Conservation (phyloP, 805 yeast genomes). For the Suhomyces sp. region DNA sequence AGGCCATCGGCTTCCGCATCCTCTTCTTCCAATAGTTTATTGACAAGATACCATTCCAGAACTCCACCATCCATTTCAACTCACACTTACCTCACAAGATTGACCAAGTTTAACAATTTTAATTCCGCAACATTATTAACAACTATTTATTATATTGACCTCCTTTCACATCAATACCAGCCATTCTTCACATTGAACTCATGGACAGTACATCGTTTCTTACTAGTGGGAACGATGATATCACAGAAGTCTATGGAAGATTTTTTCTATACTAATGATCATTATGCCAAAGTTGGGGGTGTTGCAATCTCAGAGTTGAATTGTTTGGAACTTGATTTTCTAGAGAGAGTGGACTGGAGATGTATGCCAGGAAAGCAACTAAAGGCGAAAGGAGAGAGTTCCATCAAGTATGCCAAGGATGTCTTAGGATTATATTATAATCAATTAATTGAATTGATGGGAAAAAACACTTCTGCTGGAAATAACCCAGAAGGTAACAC, state of each 20-base stretch:
- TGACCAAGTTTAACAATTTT: slow-evolving; percentile 79
- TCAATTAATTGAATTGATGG: slow-evolving; percentile 43
- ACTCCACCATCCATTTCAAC: slow-evolving; percentile 88
- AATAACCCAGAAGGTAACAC: slow-evolving; percentile 6
- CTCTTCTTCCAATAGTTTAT: slow-evolving; percentile 26
- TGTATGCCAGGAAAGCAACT: slow-evolving; percentile 41
- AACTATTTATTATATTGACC: slow-evolving; percentile 86
- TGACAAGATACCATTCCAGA: slow-evolving; percentile 91
- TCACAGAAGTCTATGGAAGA: slow-evolving; percentile 92
- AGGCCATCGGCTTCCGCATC: slow-evolving; percentile 21
- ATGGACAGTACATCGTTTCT: slow-evolving; percentile 88
- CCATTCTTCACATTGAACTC: slow-evolving; percentile 82
- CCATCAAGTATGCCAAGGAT: slow-evolving; percentile 34
- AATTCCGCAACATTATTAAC: slow-evolving; percentile 81
- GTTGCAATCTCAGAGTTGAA: slow-evolving; percentile 80
- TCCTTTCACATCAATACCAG: slow-evolving; percentile 70
- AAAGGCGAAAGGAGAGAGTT: slow-evolving; percentile 11
- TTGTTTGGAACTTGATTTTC: slow-evolving; percentile 83
- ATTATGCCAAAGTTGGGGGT: slow-evolving; percentile 96
- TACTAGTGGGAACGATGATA: slow-evolving; percentile 85
- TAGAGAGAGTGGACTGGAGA: slow-evolving; percentile 72
- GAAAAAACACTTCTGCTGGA: slow-evolving; percentile 23
- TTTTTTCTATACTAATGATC: slow-evolving; percentile 88
- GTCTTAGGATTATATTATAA: slow-evolving; percentile 40
- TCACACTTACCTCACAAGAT: slow-evolving; percentile 69